phyloP scores from a whole-genome alignment of 345 rosid genomes.

The Populus ilicifolia region DNA sequence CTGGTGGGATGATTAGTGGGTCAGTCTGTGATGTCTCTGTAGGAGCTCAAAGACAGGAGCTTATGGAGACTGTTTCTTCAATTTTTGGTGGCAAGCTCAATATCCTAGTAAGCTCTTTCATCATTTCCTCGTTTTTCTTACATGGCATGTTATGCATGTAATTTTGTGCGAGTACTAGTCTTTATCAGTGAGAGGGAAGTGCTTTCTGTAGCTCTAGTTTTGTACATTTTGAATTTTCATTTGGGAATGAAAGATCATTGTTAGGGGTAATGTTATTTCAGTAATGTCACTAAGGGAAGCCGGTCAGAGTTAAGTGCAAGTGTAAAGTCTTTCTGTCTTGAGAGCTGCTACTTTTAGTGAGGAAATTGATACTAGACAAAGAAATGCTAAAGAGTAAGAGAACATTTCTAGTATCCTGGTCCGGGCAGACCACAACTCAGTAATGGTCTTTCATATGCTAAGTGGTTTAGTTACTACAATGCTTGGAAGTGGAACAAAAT shows the following conservation, averaged over 20 bases:
- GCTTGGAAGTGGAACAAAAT: not conserved
- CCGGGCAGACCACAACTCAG: too few relatives aligned
- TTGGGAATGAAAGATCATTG: not conserved
- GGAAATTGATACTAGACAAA: too few relatives aligned
- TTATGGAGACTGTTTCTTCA: constrained; percentile 15
- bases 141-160: not conserved
- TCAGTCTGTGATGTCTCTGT: constrained; percentile 54
- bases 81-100: constrained; percentile 20
- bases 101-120: constrained; percentile 12
- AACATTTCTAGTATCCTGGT: too few relatives aligned
- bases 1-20: constrained; percentile 38
- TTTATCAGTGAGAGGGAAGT: constrained; percentile 23
- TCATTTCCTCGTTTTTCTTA: not conserved
- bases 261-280: not conserved
- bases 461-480: not conserved
- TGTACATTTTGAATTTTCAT: not conserved
- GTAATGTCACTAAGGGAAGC: not conserved
- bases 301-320: not conserved
- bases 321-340: not conserved
- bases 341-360: not conserved
- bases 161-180: not conserved
- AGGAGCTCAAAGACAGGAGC: constrained; percentile 18
- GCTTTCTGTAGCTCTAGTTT: not conserved
- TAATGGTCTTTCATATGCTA: too few relatives aligned
- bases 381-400: too few relatives aligned